These are phyloP conservation scores for Aegilops speltoides DNA, from an alignment of 176 grass and related monocot species.

Conservation along the genomic window DNA sequence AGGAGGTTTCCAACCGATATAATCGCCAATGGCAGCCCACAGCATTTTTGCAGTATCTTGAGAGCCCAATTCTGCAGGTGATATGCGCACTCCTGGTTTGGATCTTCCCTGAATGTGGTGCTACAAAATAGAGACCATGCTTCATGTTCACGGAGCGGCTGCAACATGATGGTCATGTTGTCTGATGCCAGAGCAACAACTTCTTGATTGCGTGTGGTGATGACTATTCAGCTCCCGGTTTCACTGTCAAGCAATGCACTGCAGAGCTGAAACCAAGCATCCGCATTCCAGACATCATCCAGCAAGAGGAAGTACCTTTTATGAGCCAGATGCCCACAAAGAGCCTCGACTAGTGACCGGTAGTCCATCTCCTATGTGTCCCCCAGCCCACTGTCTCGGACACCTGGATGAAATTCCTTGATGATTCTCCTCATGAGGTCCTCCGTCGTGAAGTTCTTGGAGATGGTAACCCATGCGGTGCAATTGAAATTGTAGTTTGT, in stretches of 20 bases:
- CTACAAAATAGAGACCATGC: slow-evolving; percentile 31
- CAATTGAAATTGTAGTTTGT: slow-evolving; percentile 16
- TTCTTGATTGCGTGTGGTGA: slow-evolving; percentile 38
- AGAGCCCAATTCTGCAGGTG: neutral
- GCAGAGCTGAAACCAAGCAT: slow-evolving; percentile 9
- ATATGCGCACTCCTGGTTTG: neutral
- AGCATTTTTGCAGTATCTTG: slow-evolving; percentile 33
- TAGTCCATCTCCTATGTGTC: neutral
- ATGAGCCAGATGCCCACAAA: slow-evolving; percentile 1
- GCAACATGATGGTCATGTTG: neutral
- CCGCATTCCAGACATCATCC: slow-evolving; percentile 42
- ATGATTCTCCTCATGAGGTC: slow-evolving; percentile 20
- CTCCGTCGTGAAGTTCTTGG: slow-evolving; percentile 1
- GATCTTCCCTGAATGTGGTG: slow-evolving; percentile 12
- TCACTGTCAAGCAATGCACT: neutral
- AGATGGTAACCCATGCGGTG: slow-evolving; percentile 42
- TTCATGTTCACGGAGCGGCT: neutral
- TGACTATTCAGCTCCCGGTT: slow-evolving; percentile 23
- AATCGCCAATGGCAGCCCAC: slow-evolving; percentile 47
- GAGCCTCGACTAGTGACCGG: neutral
- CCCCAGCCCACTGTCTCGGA: no score
- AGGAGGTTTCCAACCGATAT: slow-evolving; percentile 39
- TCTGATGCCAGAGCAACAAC: slow-evolving; percentile 16
- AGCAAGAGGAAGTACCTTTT: slow-evolving; percentile 36
- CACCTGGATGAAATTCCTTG: slow-evolving; percentile 1